Base-by-base conservation (phyloP, 257 asterid species). In the Penstemon davidsonii region DNA sequence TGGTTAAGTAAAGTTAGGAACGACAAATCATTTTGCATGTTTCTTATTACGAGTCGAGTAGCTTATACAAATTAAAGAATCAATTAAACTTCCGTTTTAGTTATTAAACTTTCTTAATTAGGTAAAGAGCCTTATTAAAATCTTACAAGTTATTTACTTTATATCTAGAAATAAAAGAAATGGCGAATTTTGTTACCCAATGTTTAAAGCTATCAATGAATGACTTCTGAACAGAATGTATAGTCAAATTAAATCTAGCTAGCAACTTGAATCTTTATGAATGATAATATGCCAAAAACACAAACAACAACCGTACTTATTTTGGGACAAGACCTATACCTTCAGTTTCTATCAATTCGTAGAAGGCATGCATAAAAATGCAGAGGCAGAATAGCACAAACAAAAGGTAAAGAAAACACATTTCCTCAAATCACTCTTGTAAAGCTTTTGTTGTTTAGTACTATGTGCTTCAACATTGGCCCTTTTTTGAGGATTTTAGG, bases 271-370 rank as follows among this genome's bases (percentile, higher is more conserved):
- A 7, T 58, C 7, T 67, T 5, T 54, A 55, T 36, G 39, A 66
- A 66, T 15, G 43, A 50, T 52, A 73, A 57, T 53, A 50, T 9
- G 68, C 67, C 78, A 80, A 78, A 66, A 41, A 71, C 8, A 66
- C 54, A 63, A 79, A 66, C 60, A 75, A 71, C 60, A 64, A 72
- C 62, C 66, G 67, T 62, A 76, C 76, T 51, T 41, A 77, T 70
- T 60, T 76, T 62, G 89, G 33, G 33, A 86, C 81, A 82, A 76
- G 81, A 83, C 80, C 66, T 62, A 36, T 75, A 76, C 62, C 36
- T 12, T 61, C 53, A 13, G 25, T 67, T 51, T 60, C n/a, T 43
- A 55, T 71, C 75, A 44, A 69, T 63, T 62, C 51, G 66, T 67
- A 68, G 59, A 69, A 74, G 73, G 83, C 85, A 75, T 80, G 85